Evolutionary conservation across 2,329 filamentous ascomycete genomes (phyloP).

Genomic region (Diplodia seriata): DNA sequence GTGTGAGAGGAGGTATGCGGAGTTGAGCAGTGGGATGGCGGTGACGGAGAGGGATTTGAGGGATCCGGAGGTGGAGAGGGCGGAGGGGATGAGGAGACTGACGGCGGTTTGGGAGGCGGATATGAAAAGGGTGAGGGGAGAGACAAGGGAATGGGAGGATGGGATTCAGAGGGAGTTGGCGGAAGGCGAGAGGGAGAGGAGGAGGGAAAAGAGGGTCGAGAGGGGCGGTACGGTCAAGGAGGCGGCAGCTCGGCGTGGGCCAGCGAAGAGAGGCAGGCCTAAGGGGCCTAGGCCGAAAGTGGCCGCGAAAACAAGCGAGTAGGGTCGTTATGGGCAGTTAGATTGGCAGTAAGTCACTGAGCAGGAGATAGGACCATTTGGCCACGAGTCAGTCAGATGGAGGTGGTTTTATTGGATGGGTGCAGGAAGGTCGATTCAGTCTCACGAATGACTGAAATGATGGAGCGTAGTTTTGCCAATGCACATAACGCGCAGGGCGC

Average conservation of each 20-base stretch:
- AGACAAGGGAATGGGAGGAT: slow-evolving; percentile 6
- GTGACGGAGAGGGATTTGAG: neutral
- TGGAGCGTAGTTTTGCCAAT: neutral
- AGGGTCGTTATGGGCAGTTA: no score
- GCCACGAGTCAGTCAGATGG: no score
- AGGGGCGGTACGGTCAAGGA: neutral
- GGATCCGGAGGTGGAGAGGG: neutral
- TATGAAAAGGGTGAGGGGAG: neutral
- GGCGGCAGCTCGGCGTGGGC: neutral
- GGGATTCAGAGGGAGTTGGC: neutral
- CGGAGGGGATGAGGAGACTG: neutral
- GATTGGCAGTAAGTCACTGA: neutral
- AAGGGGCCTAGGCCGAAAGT: neutral
- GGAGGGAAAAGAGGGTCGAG: neutral
- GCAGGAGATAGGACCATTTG: no score
- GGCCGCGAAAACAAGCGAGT: no score
- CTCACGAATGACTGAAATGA: neutral
- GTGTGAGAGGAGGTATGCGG: slow-evolving; percentile 3
- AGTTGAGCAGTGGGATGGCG: neutral
- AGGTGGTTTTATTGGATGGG: neutral
- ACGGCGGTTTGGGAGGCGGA: neutral
- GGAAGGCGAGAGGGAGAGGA: slow-evolving; percentile 3
- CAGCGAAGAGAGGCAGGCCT: neutral
- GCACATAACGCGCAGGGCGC: neutral
- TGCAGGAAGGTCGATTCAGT: neutral